Evolutionary conservation across 352 stramenopile genomes (phyloP).

Genomic region (Phytophthora idaei): DNA sequence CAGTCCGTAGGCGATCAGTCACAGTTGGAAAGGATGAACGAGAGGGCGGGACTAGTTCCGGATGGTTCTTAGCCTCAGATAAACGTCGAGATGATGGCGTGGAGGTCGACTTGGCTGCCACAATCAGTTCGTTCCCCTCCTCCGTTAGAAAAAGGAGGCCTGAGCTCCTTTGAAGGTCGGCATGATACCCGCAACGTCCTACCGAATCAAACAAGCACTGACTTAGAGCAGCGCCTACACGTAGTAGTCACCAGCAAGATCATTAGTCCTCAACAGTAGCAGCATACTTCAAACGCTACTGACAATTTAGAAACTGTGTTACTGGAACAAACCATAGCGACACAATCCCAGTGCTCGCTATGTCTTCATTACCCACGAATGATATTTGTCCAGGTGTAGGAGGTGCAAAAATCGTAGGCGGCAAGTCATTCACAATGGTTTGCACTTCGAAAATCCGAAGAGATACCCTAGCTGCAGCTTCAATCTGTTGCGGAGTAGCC

Average conservation of each 20-base stretch:
- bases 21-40: no score
- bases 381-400: conserved; percentile 15
- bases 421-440: conserved; percentile 36
- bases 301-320: conserved; percentile 13
- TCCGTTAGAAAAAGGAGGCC: conserved; percentile 38
- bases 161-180: conserved; percentile 24
- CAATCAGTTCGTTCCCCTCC: conserved; percentile 21
- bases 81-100: conserved; percentile 20
- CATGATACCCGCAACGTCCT: conserved; percentile 41
- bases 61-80: background rate
- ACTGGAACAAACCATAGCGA: conserved; percentile 33
- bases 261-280: background rate
- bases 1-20: background rate
- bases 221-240: conserved; percentile 12
- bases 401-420: conserved; percentile 19
- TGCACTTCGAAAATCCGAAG: conserved; percentile 43
- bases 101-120: conserved; percentile 12
- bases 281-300: background rate
- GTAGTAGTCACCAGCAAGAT: background rate
- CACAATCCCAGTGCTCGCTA: conserved; percentile 17
- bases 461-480: conserved; percentile 11
- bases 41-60: no score
- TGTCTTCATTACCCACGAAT: conserved; percentile 18
- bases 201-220: conserved; percentile 34
- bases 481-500: conserved; percentile 19